Percentiles rank a stretch among this genome's conserved stretches.
Evolutionary conservation across 1,284 basidiomycete genomes (phyloP).

Genomic region (Vanrija sp.): DNA sequence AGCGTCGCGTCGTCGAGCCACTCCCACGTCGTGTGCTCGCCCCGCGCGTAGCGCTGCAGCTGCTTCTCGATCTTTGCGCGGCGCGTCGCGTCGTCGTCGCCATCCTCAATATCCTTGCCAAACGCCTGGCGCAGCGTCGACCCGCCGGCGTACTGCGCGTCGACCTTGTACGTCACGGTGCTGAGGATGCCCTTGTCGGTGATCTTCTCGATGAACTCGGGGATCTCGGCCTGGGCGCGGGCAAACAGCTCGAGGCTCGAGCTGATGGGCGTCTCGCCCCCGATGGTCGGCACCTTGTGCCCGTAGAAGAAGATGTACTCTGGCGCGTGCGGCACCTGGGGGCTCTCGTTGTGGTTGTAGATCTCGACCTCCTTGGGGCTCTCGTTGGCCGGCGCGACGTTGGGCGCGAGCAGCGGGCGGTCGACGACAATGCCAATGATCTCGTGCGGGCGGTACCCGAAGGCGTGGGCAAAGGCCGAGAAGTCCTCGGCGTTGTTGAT

Average conservation of each 20-base stretch:
- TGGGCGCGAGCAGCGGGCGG: conserved; percentile 10
- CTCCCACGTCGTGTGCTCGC: conserved; percentile 11
- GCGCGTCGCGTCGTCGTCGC: conserved; percentile 7
- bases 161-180: conserved; percentile 6
- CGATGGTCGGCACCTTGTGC: conserved; percentile 1
- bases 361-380: conserved; percentile 5
- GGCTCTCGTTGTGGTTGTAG: conserved; percentile 20
- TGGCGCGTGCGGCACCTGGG: conserved; percentile 18
- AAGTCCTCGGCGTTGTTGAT: conserved; percentile 4
- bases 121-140: conserved; percentile 14
- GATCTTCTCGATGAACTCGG: conserved; percentile 14
- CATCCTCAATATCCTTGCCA: conserved; percentile 11
- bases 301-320: conserved; percentile 18
- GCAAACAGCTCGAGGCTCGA: conserved; percentile 13
- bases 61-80: conserved; percentile 13
- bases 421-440: conserved; percentile 18
- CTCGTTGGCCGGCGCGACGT: conserved; percentile 22
- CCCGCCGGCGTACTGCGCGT: conserved; percentile 10
- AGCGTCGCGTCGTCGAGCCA: conserved; percentile 15
- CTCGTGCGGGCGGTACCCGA: conserved; percentile 13
- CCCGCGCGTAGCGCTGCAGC: conserved; percentile 13
- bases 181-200: conserved; percentile 6
- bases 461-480: conserved; percentile 10
- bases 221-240: conserved; percentile 13
- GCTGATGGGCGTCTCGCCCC: conserved; percentile 18